A percentile compares a stretch with the other conserved stretches of the same genome.
These are phyloP conservation scores for Arabidopsis hybrid DNA, from an alignment of 441 rosid genomes.

Conservation along the genomic window DNA sequence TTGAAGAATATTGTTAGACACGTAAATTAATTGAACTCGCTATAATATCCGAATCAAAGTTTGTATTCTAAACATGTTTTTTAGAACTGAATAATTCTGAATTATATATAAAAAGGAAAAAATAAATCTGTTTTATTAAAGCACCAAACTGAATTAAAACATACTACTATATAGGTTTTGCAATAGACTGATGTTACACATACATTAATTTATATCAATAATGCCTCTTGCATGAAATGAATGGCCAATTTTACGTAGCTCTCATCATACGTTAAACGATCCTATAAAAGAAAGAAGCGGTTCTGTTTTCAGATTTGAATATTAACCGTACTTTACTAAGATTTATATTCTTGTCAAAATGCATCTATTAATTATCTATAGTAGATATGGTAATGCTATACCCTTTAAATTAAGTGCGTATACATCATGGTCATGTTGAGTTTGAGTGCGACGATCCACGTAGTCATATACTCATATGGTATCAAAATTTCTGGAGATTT, in stretches of 20 bases:
- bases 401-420: too few relatives aligned
- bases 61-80: too few relatives aligned
- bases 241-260: slow-evolving; percentile 19
- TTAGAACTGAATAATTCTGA: too few relatives aligned
- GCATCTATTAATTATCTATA: too few relatives aligned
- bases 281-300: not conserved
- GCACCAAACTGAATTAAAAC: not conserved
- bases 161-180: not conserved
- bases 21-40: too few relatives aligned
- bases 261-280: slow-evolving; percentile 15
- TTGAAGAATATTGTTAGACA: too few relatives aligned
- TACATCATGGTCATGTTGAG: too few relatives aligned
- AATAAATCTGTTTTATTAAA: not conserved
- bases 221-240: slow-evolving; percentile 31
- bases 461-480: too few relatives aligned
- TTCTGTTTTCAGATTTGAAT: not conserved
- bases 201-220: not conserved
- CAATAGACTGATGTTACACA: slow-evolving; percentile 19
- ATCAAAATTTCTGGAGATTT: too few relatives aligned
- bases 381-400: too few relatives aligned
- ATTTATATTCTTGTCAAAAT: not conserved
- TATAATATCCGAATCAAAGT: too few relatives aligned
- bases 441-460: too few relatives aligned
- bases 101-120: not conserved
- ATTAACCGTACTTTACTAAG: slow-evolving; percentile 15